These are phyloP conservation scores for Anaeromyces robustus DNA, from an alignment of 192 early-diverging fungal species.

Conservation along the genomic window DNA sequence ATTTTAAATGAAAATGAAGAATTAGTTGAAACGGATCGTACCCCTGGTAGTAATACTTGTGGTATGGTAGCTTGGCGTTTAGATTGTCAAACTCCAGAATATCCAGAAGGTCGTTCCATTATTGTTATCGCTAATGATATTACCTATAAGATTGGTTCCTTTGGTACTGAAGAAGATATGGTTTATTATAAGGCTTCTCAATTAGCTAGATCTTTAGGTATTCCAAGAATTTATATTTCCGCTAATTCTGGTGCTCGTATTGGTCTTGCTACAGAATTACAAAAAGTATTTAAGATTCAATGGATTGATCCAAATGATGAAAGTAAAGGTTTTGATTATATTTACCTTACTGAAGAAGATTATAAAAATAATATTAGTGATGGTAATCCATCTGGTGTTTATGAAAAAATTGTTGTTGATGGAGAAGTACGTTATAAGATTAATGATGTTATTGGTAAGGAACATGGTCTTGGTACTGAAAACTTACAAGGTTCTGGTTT, in stretches of 20 bases:
- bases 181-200: constrained; percentile 87
- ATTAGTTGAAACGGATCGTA: constrained; percentile 59
- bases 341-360: constrained; percentile 69
- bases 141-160: constrained; percentile 91
- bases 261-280: constrained; percentile 87
- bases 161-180: constrained; percentile 83
- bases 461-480: constrained; percentile 88
- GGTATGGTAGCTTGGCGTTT: constrained; percentile 97
- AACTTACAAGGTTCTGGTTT: constrained; percentile 89
- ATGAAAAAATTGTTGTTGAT: constrained; percentile 25
- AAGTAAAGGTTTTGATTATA: constrained; percentile 76
- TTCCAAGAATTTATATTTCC: constrained; percentile 87
- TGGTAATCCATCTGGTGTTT: constrained; percentile 12
- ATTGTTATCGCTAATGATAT: constrained; percentile 98
- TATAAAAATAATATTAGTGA: constrained; percentile 38
- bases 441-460: constrained; percentile 68
- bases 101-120: constrained; percentile 70
- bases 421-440: constrained; percentile 68
- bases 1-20: constrained; percentile 66
- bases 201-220: constrained; percentile 58
- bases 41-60: constrained; percentile 71
- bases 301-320: constrained; percentile 76
- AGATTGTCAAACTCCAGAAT: constrained; percentile 79
- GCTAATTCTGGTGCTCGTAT: constrained; percentile 99
- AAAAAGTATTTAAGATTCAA: constrained; percentile 64